Percentiles rank a stretch among this genome's conserved stretches.
phyloP scores from a whole-genome alignment of 2,329 filamentous ascomycete genomes.

The Alternaria sp. region DNA sequence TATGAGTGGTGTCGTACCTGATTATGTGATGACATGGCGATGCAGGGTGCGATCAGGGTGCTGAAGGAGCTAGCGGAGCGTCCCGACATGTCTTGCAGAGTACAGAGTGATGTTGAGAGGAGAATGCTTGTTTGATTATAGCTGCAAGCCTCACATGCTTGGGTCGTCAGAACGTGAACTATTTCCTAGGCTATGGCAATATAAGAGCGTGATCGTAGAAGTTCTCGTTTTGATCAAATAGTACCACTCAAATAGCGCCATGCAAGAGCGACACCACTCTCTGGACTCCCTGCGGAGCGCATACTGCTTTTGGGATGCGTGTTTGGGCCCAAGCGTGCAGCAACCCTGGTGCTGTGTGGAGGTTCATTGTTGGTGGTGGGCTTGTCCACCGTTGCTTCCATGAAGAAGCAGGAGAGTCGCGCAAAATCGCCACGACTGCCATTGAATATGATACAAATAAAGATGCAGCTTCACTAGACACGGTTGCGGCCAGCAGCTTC shows the following conservation, averaged over 20 bases:
- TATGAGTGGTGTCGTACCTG: slow-evolving; percentile 13
- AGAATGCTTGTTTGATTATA: slow-evolving; percentile 3
- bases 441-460: background rate
- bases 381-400: background rate
- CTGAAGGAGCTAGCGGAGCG: slow-evolving; percentile 1
- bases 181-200: background rate
- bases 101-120: slow-evolving; percentile 1
- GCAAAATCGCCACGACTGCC: background rate
- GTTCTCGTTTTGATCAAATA: background rate
- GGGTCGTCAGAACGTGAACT: background rate
- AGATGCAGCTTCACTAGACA: slow-evolving; percentile 11
- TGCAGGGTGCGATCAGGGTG: background rate
- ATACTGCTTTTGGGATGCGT: background rate
- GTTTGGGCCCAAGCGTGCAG: background rate
- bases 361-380: background rate
- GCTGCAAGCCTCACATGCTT: background rate
- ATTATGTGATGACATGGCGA: slow-evolving; percentile 17
- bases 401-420: background rate
- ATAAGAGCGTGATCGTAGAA: background rate
- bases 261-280: background rate
- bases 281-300: background rate
- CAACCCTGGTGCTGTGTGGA: background rate
- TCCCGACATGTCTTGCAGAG: background rate
- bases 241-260: background rate
- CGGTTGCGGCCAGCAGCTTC: slow-evolving; percentile 39